Evolutionary conservation across 2,329 filamentous ascomycete genomes (phyloP), one percentile per base, ranked within the genome.

Genomic region (Xylaria sp.): DNA sequence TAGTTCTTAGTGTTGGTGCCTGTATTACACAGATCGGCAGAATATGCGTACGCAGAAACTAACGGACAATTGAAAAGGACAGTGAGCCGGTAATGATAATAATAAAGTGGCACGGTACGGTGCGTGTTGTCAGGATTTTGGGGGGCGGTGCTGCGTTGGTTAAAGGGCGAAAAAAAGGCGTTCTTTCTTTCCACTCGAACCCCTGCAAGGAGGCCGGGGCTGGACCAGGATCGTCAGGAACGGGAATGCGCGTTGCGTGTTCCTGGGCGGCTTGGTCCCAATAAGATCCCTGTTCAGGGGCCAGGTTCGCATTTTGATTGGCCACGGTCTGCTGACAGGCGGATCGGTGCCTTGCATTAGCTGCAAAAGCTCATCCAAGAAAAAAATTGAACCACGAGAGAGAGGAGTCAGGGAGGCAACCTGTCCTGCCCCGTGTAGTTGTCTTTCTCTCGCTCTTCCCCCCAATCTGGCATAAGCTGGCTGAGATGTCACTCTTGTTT

Each of bases 331-430:
- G 67, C 67, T 67, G 67, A 67, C 67, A 63, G 67, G 59, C 67
- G 67, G 67, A 70, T 70, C 67, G 67, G 67, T 70, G 67, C 67
- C 67, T 70, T 70, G 67, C 67, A 70, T 70, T 64, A 70, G 67
- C 60, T 51, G 39, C 44, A 44, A 7, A 52, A 58, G 31, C 23
- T 34, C 55, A 50, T 44, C 54, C 67, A 70, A 57, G 63, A 55
- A 64, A 46, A 63, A 67, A 63, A 62, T 41, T 41, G 2, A 60
- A 67, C 48, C 12, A 50, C 23, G 34, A 37, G 60, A 44, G 55
- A 50, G 52, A 31, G 25, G 23, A 37, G 60, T 31, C 15, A 44
- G 41, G 39, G 41, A 66, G 64, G 65, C 65, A 67, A 12, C 65
- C 65, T 39, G 37, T 63, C 44, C 25, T 39, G 37, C 34, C 50